Evolutionary conservation across 768 basidiomycete species (phyloP).

Genomic region (Lentinula guzmanii): DNA sequence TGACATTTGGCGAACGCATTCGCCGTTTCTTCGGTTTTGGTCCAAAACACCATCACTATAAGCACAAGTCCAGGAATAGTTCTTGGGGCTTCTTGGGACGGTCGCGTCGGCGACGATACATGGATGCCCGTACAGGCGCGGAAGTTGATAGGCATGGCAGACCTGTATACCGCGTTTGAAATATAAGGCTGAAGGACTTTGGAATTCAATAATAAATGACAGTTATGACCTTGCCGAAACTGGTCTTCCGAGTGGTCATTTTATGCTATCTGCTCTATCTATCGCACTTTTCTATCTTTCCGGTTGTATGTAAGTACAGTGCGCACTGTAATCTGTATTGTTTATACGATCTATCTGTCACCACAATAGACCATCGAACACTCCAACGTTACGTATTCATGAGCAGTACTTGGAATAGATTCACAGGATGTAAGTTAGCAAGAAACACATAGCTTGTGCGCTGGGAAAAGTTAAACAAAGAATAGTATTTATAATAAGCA

Average conservation of each 20-base stretch:
- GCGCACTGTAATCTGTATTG: too few relatives aligned
- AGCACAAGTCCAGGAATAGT: conserved; percentile 35
- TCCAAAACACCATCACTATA: conserved; percentile 27
- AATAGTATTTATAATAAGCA: too few relatives aligned
- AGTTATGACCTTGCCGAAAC: not conserved
- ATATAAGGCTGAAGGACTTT: not conserved
- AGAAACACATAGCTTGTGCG: too few relatives aligned
- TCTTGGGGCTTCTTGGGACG: conserved; percentile 55
- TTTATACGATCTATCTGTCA: too few relatives aligned
- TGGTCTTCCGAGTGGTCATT: too few relatives aligned
- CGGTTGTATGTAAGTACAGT: not conserved
- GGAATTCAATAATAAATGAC: not conserved
- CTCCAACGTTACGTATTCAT: too few relatives aligned
- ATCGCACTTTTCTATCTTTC: not conserved
- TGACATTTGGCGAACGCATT: conserved; percentile 39
- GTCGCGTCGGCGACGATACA: conserved; percentile 40
- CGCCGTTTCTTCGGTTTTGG: conserved; percentile 51
- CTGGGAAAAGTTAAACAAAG: too few relatives aligned
- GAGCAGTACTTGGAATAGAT: too few relatives aligned
- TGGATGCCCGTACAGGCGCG: conserved; percentile 41
- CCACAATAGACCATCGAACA: too few relatives aligned
- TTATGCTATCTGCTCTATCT: not conserved
- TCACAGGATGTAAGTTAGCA: too few relatives aligned
- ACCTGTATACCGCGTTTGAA: conserved; percentile 8
- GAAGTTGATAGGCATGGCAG: conserved; percentile 51